Evolutionary conservation across 495 filamentous ascomycete species (phyloP).

Genomic region (Staphylotrichum longicolle): DNA sequence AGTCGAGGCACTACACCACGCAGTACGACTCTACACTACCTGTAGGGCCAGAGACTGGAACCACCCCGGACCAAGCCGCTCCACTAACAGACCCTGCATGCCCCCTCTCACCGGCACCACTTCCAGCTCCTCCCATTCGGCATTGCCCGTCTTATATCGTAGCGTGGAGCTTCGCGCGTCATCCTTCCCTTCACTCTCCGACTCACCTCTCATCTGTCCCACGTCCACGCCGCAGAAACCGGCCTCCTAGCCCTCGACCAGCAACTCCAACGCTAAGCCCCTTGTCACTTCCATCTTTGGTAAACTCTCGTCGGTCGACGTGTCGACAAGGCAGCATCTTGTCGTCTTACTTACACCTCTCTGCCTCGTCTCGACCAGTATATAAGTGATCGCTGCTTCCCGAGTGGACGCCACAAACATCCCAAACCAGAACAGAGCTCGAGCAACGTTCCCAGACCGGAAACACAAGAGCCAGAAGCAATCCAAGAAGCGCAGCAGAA

Average conservation of each 20-base stretch:
- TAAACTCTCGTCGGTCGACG: background rate
- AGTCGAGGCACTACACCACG: background rate
- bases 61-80: conserved; percentile 19
- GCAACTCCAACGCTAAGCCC: conserved; percentile 24
- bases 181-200: conserved; percentile 19
- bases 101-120: conserved; percentile 14
- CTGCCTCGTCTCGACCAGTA: conserved; percentile 1
- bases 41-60: conserved; percentile 19
- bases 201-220: conserved; percentile 14
- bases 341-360: conserved; percentile 1
- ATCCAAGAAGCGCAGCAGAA: conserved; percentile 17
- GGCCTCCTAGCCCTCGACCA: conserved; percentile 11
- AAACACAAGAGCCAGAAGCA: conserved; percentile 19
- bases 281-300: conserved; percentile 28
- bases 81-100: conserved; percentile 18
- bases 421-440: conserved; percentile 17
- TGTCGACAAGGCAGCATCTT: conserved; percentile 10
- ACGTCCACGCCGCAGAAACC: conserved; percentile 23
- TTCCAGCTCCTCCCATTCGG: conserved; percentile 22
- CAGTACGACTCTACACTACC: background rate
- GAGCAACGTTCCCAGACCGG: conserved; percentile 13
- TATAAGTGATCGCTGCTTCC: conserved; percentile 22
- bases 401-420: conserved; percentile 19
- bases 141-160: conserved; percentile 35
- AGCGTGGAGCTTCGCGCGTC: conserved; percentile 22